Conservation (phyloP, 805 yeast genomes). For the Metschnikowia dekortorum region DNA sequence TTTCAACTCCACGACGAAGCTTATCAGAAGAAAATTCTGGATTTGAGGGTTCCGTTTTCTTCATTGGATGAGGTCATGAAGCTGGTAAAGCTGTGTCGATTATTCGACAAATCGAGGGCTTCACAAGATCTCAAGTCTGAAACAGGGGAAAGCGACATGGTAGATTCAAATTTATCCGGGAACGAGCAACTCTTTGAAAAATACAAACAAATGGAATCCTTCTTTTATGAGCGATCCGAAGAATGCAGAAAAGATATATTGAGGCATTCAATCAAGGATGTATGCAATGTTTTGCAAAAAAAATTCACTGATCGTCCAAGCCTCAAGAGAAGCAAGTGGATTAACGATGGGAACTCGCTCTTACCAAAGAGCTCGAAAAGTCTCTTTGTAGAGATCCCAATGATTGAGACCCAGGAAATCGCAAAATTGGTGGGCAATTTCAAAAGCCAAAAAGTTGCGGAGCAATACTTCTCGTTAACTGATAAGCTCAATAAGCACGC, state of each 20-base stretch:
- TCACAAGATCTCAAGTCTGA: not conserved
- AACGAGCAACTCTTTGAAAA: slow-evolving; percentile 13
- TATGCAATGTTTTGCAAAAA: slow-evolving; percentile 21
- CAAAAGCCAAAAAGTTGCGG: slow-evolving; percentile 19
- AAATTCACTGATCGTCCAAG: slow-evolving; percentile 23
- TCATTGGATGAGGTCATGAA: slow-evolving; percentile 2
- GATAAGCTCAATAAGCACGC: slow-evolving; percentile 50
- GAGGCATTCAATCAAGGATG: slow-evolving; percentile 37
- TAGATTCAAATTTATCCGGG: not conserved
- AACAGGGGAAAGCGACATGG: not conserved
- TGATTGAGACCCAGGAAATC: slow-evolving; percentile 17
- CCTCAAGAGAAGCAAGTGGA: slow-evolving; percentile 8
- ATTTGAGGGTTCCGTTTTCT: slow-evolving; percentile 9
- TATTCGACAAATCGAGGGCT: not conserved
- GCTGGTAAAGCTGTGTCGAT: slow-evolving; percentile 1
- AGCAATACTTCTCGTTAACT: slow-evolving; percentile 18
- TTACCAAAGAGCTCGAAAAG: slow-evolving; percentile 33
- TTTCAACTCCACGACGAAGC: slow-evolving; percentile 48
- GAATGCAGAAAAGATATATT: slow-evolving; percentile 49
- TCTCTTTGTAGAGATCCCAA: slow-evolving; percentile 29
- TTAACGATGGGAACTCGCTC: slow-evolving; percentile 28
- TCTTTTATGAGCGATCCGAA: slow-evolving; percentile 60
- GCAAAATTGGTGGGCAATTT: slow-evolving; percentile 17
- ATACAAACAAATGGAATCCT: slow-evolving; percentile 45
- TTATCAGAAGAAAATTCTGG: slow-evolving; percentile 22